Conservation (phyloP, 257 asterid species). For the Lavandula angustifolia region DNA sequence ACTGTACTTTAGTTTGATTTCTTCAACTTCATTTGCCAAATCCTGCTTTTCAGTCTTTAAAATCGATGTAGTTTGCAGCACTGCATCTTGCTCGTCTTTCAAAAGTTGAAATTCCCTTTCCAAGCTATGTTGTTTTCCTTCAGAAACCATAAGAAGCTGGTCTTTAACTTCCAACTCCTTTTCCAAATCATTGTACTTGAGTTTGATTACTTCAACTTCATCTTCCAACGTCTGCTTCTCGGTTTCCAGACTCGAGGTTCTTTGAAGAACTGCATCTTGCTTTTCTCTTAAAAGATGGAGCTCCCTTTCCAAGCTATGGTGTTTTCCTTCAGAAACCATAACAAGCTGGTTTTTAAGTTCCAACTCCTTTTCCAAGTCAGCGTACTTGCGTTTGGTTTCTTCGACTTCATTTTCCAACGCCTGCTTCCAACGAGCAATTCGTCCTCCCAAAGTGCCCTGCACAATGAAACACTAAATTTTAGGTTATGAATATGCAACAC, state of each 20-base stretch:
- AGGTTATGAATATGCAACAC: conserved; percentile 8
- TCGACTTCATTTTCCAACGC: conserved; percentile 56
- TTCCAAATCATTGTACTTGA: conserved; percentile 53
- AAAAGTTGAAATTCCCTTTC: conserved; percentile 61
- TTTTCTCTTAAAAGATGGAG: conserved; percentile 59
- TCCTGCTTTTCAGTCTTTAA: neutral
- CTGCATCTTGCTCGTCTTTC: conserved; percentile 63
- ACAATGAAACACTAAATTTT: conserved; percentile 41
- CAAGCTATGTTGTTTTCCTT: conserved; percentile 56
- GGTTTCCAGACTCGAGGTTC: conserved; percentile 50
- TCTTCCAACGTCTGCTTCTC: conserved; percentile 39
- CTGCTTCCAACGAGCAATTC: conserved; percentile 80
- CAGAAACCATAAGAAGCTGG: conserved; percentile 57
- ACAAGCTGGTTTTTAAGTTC: conserved; percentile 43
- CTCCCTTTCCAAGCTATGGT: conserved; percentile 69
- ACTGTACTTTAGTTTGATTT: conserved; percentile 43
- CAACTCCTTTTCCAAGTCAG: conserved; percentile 56
- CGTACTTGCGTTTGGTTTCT: conserved; percentile 48
- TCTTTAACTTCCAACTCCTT: conserved; percentile 44
- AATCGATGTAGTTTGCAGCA: conserved; percentile 30
- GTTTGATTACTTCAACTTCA: conserved; percentile 48
- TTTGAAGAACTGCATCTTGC: conserved; percentile 44
- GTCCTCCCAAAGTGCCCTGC: conserved; percentile 77
- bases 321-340: conserved; percentile 51
- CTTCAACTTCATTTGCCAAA: conserved; percentile 47